phyloP scores from a whole-genome alignment of 108 stramenopile species.

The Chaetoceros tenuissimus region DNA sequence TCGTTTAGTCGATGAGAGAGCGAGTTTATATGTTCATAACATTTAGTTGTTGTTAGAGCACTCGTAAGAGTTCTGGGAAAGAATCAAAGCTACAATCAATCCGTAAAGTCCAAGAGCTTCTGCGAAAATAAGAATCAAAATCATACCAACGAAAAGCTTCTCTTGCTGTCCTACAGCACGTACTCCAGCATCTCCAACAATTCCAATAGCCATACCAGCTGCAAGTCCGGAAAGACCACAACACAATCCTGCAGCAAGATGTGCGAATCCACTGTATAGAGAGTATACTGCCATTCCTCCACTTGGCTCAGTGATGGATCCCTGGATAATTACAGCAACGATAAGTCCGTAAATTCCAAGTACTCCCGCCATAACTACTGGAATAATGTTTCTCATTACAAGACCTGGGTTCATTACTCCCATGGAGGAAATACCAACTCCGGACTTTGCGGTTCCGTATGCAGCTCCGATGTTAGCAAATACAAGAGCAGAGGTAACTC shows the following conservation, averaged over 20 bases:
- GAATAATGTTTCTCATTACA: constrained; percentile 99
- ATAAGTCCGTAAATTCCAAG: constrained; percentile 99
- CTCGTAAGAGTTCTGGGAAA: constrained; percentile 85
- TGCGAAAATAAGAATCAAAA: constrained; percentile 98
- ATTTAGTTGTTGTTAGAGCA: constrained; percentile 71
- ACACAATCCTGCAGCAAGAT: constrained; percentile 96
- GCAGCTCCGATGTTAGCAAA: constrained; percentile 97
- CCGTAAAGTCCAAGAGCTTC: constrained; percentile 99
- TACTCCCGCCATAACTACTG: constrained; percentile 99
- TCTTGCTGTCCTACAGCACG: constrained; percentile 97
- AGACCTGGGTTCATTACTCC: constrained; percentile 97
- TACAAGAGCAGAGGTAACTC: constrained; percentile 74
- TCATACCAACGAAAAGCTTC: constrained; percentile 98
- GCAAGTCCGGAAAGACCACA: constrained; percentile 95
- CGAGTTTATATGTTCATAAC: too few species aligned
- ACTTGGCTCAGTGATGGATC: constrained; percentile 71
- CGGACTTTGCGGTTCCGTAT: constrained; percentile 97
- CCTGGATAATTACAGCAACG: constrained; percentile 95
- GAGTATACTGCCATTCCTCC: constrained; percentile 76
- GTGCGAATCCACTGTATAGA: constrained; percentile 93
- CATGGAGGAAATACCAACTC: constrained; percentile 97
- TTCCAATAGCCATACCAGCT: constrained; percentile 98
- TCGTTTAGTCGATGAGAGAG: too few species aligned
- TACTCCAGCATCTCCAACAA: constrained; percentile 98
- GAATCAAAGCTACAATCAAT: constrained; percentile 96